Evolutionary conservation across 768 basidiomycete species (phyloP), one percentile per base, ranked within the genome.

Genomic region (Suillus cothurnatus): DNA sequence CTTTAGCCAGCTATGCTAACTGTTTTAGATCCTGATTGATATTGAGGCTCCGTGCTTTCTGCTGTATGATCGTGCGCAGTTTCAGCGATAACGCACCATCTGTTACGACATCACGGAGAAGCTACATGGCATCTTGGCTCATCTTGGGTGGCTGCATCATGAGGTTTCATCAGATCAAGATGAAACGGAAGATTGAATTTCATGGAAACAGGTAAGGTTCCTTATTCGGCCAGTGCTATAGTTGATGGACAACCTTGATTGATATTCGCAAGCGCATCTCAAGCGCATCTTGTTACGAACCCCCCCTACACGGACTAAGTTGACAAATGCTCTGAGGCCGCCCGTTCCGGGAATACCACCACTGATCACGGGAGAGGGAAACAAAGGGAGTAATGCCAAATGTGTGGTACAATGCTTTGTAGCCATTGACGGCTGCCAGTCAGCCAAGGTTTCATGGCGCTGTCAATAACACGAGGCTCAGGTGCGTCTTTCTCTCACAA

Each of bases 401-500:
- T 69, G 26, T 36, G 68, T 72, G 21, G 65, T 61, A 39, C 65
- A 66, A 71, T 69, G 66, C 67, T 61, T 67, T 65, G 72, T 75
- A 73, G 71, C 76, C 66, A 70, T 69, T 75, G 63, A 69, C 68
- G 67, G 39, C 73, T 69, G 66, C 69, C 49, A 50, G 63, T 76
- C 76, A 74, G 49, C 62, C 73, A 74, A 75, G 74, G 76, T 76
- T 76, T 76, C 76, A 57, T 75, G 70, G 67, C 68, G 69, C 68
- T 67, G 75, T 71, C 71, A 59, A 41, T 59, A 69, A 75, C 75
- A 76, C 61, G 75, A 70, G 76, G 71, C 57, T 66, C 63, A 69
- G 73, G 75, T 76, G 76, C 68, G 71, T 70, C 39, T 56, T 72
- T 71, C 52, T 65, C 66, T 71, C 65, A 50, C 28, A 53, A 73